Evolutionary conservation across 1,284 basidiomycete species (phyloP).

Genomic region (Schizophyllum commune): DNA sequence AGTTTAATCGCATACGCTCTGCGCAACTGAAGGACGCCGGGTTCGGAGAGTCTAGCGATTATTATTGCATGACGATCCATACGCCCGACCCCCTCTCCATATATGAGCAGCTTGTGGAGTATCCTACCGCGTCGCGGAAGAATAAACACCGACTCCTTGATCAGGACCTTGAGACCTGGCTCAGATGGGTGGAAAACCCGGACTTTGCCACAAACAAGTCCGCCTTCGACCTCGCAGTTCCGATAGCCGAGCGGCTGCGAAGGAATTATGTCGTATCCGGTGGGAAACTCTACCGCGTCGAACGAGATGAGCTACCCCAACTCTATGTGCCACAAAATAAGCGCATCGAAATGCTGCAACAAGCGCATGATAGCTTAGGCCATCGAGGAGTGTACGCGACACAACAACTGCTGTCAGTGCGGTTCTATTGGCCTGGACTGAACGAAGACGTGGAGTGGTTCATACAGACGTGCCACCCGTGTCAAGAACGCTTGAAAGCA

Average conservation of each 20-base stretch:
- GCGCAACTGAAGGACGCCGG: not conserved
- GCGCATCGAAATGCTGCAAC: slow-evolving; percentile 10
- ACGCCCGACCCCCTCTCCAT: too few relatives aligned
- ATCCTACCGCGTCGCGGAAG: too few relatives aligned
- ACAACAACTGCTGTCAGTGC: slow-evolving; percentile 1
- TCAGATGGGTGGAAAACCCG: too few relatives aligned
- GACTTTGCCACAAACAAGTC: too few relatives aligned
- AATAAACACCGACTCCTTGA: too few relatives aligned
- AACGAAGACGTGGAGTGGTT: slow-evolving; percentile 10
- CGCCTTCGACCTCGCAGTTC: too few relatives aligned
- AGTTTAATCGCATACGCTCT: too few relatives aligned
- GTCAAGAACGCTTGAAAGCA: slow-evolving; percentile 6
- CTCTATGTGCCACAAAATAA: slow-evolving; percentile 8
- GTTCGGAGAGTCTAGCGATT: not conserved
- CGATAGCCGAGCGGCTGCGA: not conserved
- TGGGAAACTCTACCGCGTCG: too few relatives aligned
- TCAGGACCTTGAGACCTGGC: too few relatives aligned
- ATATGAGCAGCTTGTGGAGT: too few relatives aligned
- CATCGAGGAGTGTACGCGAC: slow-evolving; percentile 20
- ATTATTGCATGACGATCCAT: not conserved
- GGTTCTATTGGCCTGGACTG: slow-evolving; percentile 18
- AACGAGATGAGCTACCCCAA: slow-evolving; percentile 1
- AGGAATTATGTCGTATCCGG: too few relatives aligned
- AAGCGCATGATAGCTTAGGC: slow-evolving; percentile 18
- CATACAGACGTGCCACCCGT: slow-evolving; percentile 7